phyloP scores from a whole-genome alignment of 805 yeast species.

The Pichia gijzeniarum region DNA sequence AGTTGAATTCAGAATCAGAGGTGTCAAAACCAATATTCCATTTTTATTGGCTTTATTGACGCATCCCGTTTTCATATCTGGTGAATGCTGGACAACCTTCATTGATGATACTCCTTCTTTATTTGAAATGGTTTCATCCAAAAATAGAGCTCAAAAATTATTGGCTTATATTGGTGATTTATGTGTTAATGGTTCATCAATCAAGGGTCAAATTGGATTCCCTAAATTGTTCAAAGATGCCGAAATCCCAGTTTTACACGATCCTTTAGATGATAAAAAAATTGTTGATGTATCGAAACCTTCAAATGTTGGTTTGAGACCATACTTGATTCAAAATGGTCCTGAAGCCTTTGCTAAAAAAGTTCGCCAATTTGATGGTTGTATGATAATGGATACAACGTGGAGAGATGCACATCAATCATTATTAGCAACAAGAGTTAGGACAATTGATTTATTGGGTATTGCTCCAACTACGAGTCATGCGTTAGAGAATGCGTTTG shows the following conservation, averaged over 20 bases:
- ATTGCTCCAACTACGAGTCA: conserved; percentile 93
- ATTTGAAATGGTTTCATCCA: conserved; percentile 90
- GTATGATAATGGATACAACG: conserved; percentile 94
- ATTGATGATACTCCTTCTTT: conserved; percentile 96
- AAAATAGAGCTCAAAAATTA: conserved; percentile 94
- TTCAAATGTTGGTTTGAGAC: conserved; percentile 86
- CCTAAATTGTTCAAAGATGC: conserved; percentile 81
- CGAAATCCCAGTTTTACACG: conserved; percentile 64
- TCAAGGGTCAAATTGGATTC: conserved; percentile 89
- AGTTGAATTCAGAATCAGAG: conserved; percentile 97
- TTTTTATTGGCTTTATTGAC: conserved; percentile 88
- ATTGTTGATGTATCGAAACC: conserved; percentile 50
- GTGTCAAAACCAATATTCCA: conserved; percentile 98
- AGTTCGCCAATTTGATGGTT: conserved; percentile 78
- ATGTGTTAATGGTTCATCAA: conserved; percentile 92
- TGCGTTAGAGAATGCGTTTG: conserved; percentile 85
- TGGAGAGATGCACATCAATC: conserved; percentile 99
- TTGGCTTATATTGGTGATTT: conserved; percentile 87
- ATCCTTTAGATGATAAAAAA: conserved; percentile 46
- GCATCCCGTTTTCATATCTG: conserved; percentile 76
- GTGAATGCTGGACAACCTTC: conserved; percentile 96
- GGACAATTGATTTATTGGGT: conserved; percentile 85
- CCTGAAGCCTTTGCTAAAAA: conserved; percentile 86
- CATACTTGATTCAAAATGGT: conserved; percentile 75
- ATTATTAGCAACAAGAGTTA: conserved; percentile 90